A percentile compares a stretch with the other conserved stretches of the same genome.
Evolutionary conservation across 331 rosid genomes (phyloP).

Genomic region (Malus hybrid): DNA sequence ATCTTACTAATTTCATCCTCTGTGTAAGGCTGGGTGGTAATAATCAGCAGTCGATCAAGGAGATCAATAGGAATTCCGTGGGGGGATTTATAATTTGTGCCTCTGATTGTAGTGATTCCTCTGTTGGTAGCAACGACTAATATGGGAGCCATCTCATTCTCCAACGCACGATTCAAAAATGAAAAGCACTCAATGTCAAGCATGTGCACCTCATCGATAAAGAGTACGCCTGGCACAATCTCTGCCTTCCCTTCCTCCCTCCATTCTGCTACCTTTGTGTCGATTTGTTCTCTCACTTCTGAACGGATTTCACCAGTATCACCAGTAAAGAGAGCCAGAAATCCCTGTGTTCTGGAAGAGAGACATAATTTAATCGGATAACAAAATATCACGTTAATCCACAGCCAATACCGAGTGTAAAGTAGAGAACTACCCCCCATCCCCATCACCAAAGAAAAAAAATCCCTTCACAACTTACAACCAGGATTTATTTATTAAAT

Average conservation of each 20-base stretch:
- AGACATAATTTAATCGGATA: slow-evolving; percentile 11
- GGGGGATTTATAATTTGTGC: slow-evolving; percentile 92
- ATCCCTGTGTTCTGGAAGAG: slow-evolving; percentile 85
- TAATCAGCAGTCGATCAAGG: slow-evolving; percentile 88
- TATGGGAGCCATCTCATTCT: slow-evolving; percentile 97
- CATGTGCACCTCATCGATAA: slow-evolving; percentile 98
- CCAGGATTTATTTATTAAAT: too few species aligned
- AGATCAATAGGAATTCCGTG: slow-evolving; percentile 95
- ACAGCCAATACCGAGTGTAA: background rate
- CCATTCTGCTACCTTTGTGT: slow-evolving; percentile 99
- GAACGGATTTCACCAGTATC: slow-evolving; percentile 98
- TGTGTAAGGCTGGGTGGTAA: slow-evolving; percentile 80
- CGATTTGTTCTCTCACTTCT: slow-evolving; percentile 97
- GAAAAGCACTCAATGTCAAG: slow-evolving; percentile 98
- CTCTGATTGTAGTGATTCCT: slow-evolving; percentile 89
- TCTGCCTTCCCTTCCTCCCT: slow-evolving; percentile 99
- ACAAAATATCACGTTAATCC: background rate
- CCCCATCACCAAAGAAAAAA: too few species aligned
- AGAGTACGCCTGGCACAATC: slow-evolving; percentile 93
- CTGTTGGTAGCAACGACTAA: slow-evolving; percentile 92
- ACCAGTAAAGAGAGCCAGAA: slow-evolving; percentile 93
- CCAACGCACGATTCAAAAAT: slow-evolving; percentile 85
- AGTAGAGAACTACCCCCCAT: background rate
- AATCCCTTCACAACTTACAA: too few species aligned
- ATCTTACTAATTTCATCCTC: slow-evolving; percentile 77